Conservation (phyloP, 306 rosid species). For the Begonia fuchsioides region DNA sequence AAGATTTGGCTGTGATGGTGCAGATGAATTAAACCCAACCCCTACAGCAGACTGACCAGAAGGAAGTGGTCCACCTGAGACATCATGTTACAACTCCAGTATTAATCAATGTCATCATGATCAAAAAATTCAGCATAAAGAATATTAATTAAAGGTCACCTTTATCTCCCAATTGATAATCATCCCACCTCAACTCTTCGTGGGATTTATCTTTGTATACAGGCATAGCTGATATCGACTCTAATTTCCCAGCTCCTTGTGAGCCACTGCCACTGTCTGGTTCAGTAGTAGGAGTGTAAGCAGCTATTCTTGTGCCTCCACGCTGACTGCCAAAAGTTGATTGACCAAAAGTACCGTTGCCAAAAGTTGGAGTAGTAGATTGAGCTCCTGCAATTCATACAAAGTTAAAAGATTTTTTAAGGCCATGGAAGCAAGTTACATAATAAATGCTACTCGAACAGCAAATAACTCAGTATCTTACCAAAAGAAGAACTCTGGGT, state of each 20-base stretch:
- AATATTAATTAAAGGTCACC: constrained; percentile 15
- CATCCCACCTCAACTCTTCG: constrained; percentile 91
- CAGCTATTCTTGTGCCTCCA: constrained; percentile 63
- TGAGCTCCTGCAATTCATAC: background rate
- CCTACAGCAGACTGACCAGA: constrained; percentile 39
- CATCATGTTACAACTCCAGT: background rate
- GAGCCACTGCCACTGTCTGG: constrained; percentile 32
- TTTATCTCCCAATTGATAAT: constrained; percentile 78
- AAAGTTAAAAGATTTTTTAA: no score
- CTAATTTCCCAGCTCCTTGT: constrained; percentile 37
- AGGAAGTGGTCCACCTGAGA: constrained; percentile 71
- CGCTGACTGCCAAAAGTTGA: constrained; percentile 55
- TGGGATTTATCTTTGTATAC: constrained; percentile 73
- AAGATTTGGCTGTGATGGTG: constrained; percentile 31
- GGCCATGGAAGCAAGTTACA: no score
- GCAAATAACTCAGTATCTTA: background rate
- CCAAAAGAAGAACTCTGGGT: constrained; percentile 35
- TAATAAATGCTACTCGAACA: no score
- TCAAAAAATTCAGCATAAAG: no score
- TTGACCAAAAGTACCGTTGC: constrained; percentile 45
- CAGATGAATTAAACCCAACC: constrained; percentile 34
- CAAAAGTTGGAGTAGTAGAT: constrained; percentile 24
- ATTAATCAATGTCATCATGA: no score
- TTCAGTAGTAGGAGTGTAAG: constrained; percentile 53
- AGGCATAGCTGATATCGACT: constrained; percentile 86